phyloP scores from a whole-genome alignment of 2,329 filamentous ascomycete genomes.

The Trichoderma lentiforme region DNA sequence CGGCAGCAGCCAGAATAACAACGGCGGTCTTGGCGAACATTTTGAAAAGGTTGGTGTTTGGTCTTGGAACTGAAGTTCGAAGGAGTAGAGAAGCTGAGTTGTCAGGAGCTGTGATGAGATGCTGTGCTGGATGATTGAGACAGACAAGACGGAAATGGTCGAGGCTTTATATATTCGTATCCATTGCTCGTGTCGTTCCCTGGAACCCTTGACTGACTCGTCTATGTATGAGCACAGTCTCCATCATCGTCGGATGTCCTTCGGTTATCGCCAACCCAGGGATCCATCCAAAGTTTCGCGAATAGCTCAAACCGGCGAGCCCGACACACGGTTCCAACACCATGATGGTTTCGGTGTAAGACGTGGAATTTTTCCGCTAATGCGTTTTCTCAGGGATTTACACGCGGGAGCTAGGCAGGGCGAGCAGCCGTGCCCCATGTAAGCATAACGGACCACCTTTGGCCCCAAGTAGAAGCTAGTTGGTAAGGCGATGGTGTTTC shows the following conservation, averaged over 20 bases:
- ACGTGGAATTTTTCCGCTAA: conserved; percentile 9
- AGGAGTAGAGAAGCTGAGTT: background rate
- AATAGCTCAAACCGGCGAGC: background rate
- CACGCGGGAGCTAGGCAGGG: background rate
- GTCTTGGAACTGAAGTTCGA: background rate
- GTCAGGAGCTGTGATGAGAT: background rate
- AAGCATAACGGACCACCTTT: background rate
- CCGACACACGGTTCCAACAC: background rate
- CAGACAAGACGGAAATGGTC: background rate
- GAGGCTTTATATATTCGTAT: conserved; percentile 6
- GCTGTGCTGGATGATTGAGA: background rate
- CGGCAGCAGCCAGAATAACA: conserved; percentile 15
- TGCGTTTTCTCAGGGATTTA: background rate
- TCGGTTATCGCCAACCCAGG: background rate
- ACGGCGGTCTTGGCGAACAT: conserved; percentile 18
- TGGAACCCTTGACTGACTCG: background rate
- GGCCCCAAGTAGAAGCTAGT: background rate
- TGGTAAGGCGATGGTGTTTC: conserved; percentile 11
- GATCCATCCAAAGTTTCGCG: background rate
- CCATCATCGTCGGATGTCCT: background rate
- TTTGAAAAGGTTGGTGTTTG: background rate
- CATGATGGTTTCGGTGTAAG: conserved; percentile 5
- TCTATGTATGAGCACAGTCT: background rate
- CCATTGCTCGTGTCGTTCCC: background rate
- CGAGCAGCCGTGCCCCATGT: background rate